These are phyloP conservation scores for Ophiostoma perfectum DNA, from an alignment of 2,329 filamentous ascomycete species.

Conservation along the genomic window DNA sequence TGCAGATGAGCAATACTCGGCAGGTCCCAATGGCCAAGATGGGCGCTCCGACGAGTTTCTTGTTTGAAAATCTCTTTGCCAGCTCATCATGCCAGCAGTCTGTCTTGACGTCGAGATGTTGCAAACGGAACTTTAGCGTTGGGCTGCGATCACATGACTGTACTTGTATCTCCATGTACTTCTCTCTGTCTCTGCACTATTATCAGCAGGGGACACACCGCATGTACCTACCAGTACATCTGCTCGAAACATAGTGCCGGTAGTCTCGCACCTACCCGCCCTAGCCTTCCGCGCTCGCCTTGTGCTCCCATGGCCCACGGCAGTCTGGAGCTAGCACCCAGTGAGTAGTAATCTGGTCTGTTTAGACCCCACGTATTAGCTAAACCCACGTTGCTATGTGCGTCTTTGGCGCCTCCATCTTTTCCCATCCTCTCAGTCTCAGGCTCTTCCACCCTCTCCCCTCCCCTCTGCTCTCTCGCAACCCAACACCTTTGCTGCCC, in stretches of 20 bases:
- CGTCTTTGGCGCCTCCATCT: neutral
- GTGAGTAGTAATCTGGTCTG: neutral
- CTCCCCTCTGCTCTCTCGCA: conserved; percentile 9
- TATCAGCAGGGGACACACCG: neutral
- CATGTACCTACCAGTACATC: neutral
- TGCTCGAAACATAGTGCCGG: neutral
- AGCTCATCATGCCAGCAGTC: neutral
- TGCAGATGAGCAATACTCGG: too few relatives aligned
- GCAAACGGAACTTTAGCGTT: conserved; percentile 5
- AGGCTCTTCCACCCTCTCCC: conserved; percentile 4
- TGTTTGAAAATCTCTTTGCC: neutral
- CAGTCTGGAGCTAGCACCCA: neutral
- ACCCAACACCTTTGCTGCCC: conserved; percentile 15
- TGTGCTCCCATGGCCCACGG: neutral
- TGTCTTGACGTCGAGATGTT: neutral
- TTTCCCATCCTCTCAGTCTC: neutral
- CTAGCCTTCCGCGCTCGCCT: neutral
- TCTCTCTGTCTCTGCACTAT: too few relatives aligned
- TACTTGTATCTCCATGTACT: neutral
- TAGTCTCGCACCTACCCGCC: neutral
- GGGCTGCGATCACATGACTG: neutral
- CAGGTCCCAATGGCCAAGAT: too few relatives aligned
- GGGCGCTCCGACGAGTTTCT: neutral
- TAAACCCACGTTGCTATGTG: conserved; percentile 15
- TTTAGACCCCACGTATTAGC: conserved; percentile 24